Conservation (phyloP, 306 rosid species). For the Pyrus communis region DNA sequence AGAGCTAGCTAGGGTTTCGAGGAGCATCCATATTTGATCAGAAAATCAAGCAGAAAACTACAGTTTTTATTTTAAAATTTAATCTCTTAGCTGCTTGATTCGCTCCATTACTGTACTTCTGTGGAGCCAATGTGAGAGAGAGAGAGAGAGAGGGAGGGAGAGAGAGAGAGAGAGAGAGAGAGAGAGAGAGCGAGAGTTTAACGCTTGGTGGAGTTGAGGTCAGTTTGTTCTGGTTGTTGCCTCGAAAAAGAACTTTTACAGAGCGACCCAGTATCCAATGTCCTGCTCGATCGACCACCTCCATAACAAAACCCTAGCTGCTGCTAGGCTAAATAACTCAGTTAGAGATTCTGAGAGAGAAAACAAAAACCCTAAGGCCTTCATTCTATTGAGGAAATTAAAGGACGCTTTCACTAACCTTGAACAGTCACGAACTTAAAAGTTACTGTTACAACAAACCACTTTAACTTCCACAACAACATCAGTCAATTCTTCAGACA, state of each 20-base stretch:
- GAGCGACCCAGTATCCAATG: constrained; percentile 78
- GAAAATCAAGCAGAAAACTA: constrained; percentile 43
- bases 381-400: background rate
- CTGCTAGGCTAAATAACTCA: background rate
- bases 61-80: background rate
- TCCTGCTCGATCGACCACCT: constrained; percentile 24
- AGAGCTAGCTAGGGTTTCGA: constrained; percentile 64
- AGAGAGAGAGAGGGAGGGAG: constrained; percentile 15
- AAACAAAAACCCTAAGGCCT: background rate
- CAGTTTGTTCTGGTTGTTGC: constrained; percentile 63
- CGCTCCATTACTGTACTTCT: constrained; percentile 15
- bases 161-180: constrained; percentile 17
- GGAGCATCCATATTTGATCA: constrained; percentile 39
- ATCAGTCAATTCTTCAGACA: background rate
- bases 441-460: background rate
- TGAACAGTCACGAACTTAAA: background rate
- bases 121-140: constrained; percentile 15
- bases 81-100: constrained; percentile 25
- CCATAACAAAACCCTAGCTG: constrained; percentile 35
- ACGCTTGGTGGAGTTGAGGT: constrained; percentile 33
- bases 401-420: background rate
- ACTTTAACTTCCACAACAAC: background rate
- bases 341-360: constrained; percentile 15
- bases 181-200: constrained; percentile 11
- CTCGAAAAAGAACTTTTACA: constrained; percentile 75